Evolutionary conservation across 345 rosid species (phyloP).

Genomic region (Conringia planisiliqua): DNA sequence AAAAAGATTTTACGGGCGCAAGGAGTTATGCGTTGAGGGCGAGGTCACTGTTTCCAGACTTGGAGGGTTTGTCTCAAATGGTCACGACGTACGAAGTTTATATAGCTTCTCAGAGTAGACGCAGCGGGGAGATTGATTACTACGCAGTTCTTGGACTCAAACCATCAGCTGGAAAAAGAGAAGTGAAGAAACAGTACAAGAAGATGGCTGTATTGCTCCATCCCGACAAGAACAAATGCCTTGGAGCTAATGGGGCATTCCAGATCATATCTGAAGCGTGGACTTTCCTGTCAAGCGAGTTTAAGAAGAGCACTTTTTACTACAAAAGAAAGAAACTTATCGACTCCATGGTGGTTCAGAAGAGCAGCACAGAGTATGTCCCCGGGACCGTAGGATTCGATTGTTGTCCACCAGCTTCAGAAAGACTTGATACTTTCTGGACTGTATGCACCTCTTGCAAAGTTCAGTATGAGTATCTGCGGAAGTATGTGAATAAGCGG

Average conservation of each 20-base stretch:
- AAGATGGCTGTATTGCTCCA: conserved; percentile 94
- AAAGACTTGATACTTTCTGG: conserved; percentile 89
- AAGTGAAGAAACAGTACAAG: conserved; percentile 86
- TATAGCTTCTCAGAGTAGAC: conserved; percentile 63
- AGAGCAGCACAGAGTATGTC: conserved; percentile 40
- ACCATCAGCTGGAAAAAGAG: conserved; percentile 81
- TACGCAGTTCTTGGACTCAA: conserved; percentile 86
- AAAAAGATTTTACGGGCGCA: conserved; percentile 76
- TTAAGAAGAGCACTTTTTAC: conserved; percentile 67
- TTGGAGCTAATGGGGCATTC: conserved; percentile 98
- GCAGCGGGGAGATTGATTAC: conserved; percentile 70
- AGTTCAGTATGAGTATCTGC: conserved; percentile 94
- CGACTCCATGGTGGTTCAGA: conserved; percentile 41
- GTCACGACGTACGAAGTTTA: conserved; percentile 87
- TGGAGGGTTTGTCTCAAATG: conserved; percentile 94
- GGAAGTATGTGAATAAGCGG: conserved; percentile 93
- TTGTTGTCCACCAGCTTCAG: conserved; percentile 50
- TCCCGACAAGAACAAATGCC: conserved; percentile 73
- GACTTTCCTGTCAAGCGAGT: conserved; percentile 64
- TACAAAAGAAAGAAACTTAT: conserved; percentile 58
- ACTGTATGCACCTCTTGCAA: conserved; percentile 97
- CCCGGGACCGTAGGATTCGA: conserved; percentile 37
- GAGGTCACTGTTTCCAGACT: conserved; percentile 62
- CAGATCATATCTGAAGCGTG: conserved; percentile 97
- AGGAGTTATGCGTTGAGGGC: conserved; percentile 87